Conservation (phyloP, 768 basidiomycete genomes). For the Tubosaeta sp. region DNA sequence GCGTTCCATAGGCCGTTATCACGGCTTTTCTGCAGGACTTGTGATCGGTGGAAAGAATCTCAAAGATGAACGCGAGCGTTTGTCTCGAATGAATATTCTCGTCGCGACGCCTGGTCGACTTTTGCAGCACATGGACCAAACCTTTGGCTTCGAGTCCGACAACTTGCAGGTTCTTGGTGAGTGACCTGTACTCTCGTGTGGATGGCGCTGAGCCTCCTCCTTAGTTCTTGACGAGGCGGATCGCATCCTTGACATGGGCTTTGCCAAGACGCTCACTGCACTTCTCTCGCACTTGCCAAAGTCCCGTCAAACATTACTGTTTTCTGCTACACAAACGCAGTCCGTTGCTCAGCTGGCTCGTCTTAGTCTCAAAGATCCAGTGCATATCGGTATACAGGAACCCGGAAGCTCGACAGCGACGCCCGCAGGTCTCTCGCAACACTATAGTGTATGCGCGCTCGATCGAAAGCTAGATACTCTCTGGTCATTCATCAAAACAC, state of each 20-base stretch:
- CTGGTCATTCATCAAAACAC: constrained; percentile 93
- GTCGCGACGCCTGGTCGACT: constrained; percentile 95
- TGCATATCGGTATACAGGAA: constrained; percentile 61
- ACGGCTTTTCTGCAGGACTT: constrained; percentile 89
- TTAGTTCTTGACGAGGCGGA: constrained; percentile 96
- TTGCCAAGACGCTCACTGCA: constrained; percentile 82
- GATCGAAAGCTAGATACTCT: constrained; percentile 88
- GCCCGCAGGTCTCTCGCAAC: constrained; percentile 80
- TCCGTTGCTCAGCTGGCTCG: constrained; percentile 86
- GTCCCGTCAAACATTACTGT: constrained; percentile 90
- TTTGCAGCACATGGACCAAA: constrained; percentile 98
- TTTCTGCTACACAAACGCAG: constrained; percentile 94
- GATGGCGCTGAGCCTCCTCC: background rate
- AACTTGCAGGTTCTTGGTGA: constrained; percentile 87
- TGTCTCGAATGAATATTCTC: constrained; percentile 96
- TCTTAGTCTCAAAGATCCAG: constrained; percentile 80
- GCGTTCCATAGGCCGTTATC: constrained; percentile 87
- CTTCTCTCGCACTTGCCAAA: constrained; percentile 89
- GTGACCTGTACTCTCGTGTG: constrained; percentile 24
- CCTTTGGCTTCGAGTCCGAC: constrained; percentile 87
- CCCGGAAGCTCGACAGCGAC: constrained; percentile 46
- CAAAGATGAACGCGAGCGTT: constrained; percentile 85
- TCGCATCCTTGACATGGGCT: constrained; percentile 95
- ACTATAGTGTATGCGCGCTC: constrained; percentile 78
- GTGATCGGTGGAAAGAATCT: constrained; percentile 96